Evolutionary conservation across 305 asterid species (phyloP).

Genomic region (Striga hermonthica): DNA sequence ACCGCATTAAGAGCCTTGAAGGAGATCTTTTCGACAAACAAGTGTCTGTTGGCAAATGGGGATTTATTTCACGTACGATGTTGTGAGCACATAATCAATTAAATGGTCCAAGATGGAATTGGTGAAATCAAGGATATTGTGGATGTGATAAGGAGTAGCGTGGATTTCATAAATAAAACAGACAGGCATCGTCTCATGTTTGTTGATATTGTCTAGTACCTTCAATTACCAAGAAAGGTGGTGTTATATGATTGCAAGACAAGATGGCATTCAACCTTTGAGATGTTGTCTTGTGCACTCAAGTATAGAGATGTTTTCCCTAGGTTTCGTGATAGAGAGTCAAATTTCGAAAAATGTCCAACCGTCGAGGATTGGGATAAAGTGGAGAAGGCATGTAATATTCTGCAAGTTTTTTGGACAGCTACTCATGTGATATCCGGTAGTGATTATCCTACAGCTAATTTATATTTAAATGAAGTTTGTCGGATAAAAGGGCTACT

Average conservation of each 20-base stretch:
- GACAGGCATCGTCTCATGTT: too few species aligned
- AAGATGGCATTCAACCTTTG: slow-evolving; percentile 15
- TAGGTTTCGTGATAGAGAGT: neutral
- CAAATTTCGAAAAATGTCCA: neutral
- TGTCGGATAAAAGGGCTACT: neutral
- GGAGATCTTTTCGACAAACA: neutral
- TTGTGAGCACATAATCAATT: slow-evolving; percentile 5
- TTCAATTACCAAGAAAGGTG: too few species aligned
- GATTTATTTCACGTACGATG: too few species aligned
- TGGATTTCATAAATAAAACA: too few species aligned
- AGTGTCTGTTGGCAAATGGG: neutral
- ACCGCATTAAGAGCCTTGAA: neutral
- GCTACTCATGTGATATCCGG: slow-evolving; percentile 4
- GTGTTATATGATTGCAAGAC: too few species aligned
- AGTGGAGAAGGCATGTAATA: neutral
- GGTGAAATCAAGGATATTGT: neutral
- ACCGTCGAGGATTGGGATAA: slow-evolving; percentile 3
- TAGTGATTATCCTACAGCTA: slow-evolving; percentile 7
- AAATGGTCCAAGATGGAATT: neutral
- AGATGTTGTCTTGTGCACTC: neutral
- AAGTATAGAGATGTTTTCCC: slow-evolving; percentile 14
- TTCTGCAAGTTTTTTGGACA: neutral
- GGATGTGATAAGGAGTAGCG: too few species aligned
- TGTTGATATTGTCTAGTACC: too few species aligned
- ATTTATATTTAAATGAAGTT: slow-evolving; percentile 20